These are phyloP conservation scores for Lantana camara DNA, from an alignment of 257 asterid species.

Conservation along the genomic window DNA sequence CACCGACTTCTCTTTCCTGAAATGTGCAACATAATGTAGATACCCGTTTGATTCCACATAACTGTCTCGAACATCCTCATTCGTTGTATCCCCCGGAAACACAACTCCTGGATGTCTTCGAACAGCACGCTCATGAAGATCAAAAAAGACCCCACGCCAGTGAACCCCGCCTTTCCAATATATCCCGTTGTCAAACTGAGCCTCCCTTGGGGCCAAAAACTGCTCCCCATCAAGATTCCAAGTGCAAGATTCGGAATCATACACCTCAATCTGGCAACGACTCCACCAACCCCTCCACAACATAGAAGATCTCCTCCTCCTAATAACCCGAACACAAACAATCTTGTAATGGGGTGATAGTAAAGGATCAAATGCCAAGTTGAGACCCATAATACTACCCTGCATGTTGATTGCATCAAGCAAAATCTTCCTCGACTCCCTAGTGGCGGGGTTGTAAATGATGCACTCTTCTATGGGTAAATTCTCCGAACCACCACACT, in stretches of 20 bases:
- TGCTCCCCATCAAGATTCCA: constrained; percentile 37
- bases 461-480: constrained; percentile 17
- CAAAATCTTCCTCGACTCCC: constrained; percentile 27
- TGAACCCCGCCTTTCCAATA: constrained; percentile 38
- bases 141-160: constrained; percentile 34
- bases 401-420: constrained; percentile 3
- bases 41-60: constrained; percentile 28
- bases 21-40: constrained; percentile 32
- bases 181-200: constrained; percentile 31
- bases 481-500: constrained; percentile 8
- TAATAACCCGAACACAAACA: constrained; percentile 29
- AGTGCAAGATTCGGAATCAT: constrained; percentile 24
- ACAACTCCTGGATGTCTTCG: constrained; percentile 31
- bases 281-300: constrained; percentile 27
- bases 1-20: constrained; percentile 10
- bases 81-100: constrained; percentile 1
- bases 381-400: constrained; percentile 30
- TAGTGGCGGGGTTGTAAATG: constrained; percentile 44
- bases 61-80: not conserved
- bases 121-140: constrained; percentile 16
- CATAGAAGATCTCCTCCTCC: constrained; percentile 18
- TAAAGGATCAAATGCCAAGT: constrained; percentile 35
- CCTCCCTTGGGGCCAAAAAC: constrained; percentile 23
- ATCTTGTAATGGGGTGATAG: constrained; percentile 36
- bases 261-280: constrained; percentile 38